Percentiles rank a stretch among this genome's conserved stretches.
Conservation (phyloP, 352 stramenopile species). For the Globisporangium irregulare region DNA sequence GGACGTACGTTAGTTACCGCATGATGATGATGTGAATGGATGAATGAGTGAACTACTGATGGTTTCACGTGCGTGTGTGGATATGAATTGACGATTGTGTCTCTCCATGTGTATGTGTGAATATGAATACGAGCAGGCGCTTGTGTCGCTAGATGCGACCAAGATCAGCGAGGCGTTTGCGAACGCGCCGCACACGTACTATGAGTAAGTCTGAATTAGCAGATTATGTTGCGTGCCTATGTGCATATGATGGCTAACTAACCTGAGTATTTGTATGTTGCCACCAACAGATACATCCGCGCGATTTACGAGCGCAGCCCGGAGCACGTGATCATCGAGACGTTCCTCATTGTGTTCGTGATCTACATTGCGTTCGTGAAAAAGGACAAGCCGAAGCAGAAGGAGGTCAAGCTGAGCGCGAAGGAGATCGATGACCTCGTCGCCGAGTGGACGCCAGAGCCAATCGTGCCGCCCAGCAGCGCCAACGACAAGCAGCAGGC, state of each 20-base stretch:
- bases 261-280: background rate
- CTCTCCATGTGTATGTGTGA: background rate
- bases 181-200: slow-evolving; percentile 69
- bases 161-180: slow-evolving; percentile 62
- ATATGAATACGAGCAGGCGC: slow-evolving; percentile 28
- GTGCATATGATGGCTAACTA: background rate
- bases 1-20: slow-evolving; percentile 33
- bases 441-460: slow-evolving; percentile 87
- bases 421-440: slow-evolving; percentile 91
- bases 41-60: background rate
- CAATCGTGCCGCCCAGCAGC: slow-evolving; percentile 59
- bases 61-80: background rate
- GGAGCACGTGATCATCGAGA: slow-evolving; percentile 97
- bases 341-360: slow-evolving; percentile 95
- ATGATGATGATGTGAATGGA: background rate
- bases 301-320: slow-evolving; percentile 83
- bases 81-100: background rate
- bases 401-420: slow-evolving; percentile 64
- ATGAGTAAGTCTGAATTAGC: slow-evolving; percentile 41
- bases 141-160: slow-evolving; percentile 53
- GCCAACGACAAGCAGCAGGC: slow-evolving; percentile 12
- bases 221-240: background rate
- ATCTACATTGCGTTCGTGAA: slow-evolving; percentile 93
- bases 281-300: slow-evolving; percentile 52
- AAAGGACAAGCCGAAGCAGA: slow-evolving; percentile 63